Evolutionary conservation across 2,329 filamentous ascomycete genomes (phyloP).

Genomic region (Cladophialophora yegresii): DNA sequence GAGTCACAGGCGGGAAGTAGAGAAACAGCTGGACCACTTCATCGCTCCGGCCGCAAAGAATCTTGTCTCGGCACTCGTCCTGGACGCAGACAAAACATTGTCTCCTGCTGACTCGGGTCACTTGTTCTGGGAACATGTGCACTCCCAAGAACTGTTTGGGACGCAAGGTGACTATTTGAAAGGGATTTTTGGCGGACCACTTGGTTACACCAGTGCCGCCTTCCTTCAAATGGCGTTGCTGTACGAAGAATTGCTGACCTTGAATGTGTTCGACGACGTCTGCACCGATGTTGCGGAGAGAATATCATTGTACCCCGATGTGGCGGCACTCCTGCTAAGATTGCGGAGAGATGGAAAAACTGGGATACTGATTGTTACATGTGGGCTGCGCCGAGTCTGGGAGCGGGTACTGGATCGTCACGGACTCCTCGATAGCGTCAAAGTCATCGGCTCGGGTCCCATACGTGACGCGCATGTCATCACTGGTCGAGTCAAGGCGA

Average conservation of each 20-base stretch:
- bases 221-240: background rate
- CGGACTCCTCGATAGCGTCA: background rate
- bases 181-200: background rate
- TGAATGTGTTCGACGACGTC: background rate
- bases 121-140: background rate
- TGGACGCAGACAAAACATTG: constrained; percentile 9
- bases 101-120: constrained; percentile 4
- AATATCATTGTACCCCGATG: no score
- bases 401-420: background rate
- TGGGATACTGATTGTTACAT: background rate
- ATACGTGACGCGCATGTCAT: no score
- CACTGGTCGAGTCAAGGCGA: background rate
- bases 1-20: background rate
- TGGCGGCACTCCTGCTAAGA: background rate
- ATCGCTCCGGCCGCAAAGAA: background rate
- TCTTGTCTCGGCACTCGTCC: background rate
- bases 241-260: background rate
- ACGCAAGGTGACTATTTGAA: background rate
- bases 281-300: no score
- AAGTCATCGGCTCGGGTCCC: constrained; percentile 2
- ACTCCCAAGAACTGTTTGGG: no score
- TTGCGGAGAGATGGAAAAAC: no score
- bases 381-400: background rate
- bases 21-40: background rate
- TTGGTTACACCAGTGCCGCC: constrained; percentile 1